A percentile compares a stretch with the other conserved stretches of the same genome.
These are phyloP conservation scores for Paspalum notatum DNA, from an alignment of 176 grass and related monocot species.

Conservation along the genomic window DNA sequence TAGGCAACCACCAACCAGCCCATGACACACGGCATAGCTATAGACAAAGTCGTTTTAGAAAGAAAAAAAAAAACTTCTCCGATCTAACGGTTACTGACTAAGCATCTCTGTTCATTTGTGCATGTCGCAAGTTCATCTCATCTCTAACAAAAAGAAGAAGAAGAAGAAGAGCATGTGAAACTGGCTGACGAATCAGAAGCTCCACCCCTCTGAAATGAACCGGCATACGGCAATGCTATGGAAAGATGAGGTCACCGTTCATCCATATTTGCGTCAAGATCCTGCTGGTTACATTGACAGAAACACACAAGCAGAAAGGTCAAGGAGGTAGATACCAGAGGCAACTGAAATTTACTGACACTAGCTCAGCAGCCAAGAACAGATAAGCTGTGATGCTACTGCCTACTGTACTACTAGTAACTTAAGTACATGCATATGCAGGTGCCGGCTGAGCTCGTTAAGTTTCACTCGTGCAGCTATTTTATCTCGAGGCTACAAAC, in stretches of 20 bases:
- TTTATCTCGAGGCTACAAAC: slow-evolving; percentile 21
- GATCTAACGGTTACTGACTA: slow-evolving; percentile 3
- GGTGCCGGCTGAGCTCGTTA: neutral
- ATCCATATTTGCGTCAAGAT: neutral
- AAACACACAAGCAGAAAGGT: slow-evolving; percentile 11
- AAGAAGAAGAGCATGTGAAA: neutral
- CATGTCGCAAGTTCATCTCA: slow-evolving; percentile 6
- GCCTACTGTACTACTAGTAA: neutral
- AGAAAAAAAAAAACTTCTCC: neutral
- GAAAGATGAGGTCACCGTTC: slow-evolving; percentile 14
- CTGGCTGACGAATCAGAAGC: slow-evolving; percentile 3
- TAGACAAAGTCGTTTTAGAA: neutral
- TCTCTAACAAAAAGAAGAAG: too few relatives aligned
- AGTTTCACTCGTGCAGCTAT: slow-evolving; percentile 15
- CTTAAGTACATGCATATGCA: neutral
- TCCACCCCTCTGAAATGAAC: neutral
- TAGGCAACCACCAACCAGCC: slow-evolving; percentile 31
- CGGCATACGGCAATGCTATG: slow-evolving; percentile 2
- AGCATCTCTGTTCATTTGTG: neutral
- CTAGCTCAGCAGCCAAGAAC: neutral
- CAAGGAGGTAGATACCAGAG: neutral
- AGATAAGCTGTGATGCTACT: neutral
- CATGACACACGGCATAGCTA: slow-evolving; percentile 29
- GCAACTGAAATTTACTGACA: slow-evolving; percentile 1
- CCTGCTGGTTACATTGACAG: neutral